Base-by-base conservation (phyloP, 768 basidiomycete species). In the Sarcodon aspratus region DNA sequence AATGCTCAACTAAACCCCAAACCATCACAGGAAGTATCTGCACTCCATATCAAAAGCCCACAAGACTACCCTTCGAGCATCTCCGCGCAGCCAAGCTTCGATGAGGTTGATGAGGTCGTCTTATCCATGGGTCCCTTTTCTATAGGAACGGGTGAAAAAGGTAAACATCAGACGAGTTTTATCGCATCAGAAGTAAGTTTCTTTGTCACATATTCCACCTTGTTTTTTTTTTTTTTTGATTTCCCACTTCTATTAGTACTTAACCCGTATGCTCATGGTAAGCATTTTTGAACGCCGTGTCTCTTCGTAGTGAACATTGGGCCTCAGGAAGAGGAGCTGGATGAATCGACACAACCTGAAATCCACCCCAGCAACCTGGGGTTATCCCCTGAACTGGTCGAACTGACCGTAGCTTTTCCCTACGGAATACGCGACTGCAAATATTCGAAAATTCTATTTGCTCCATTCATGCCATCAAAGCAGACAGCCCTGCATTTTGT, bases 91-190 rank as follows among this genome's bases (percentile, higher is more conserved):
- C 40, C 40, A 13, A 27, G 11, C 13, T 40, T 32, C 33, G 54
- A 66, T 12, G 63, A 64, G 36, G 32, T 58, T 33, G 56, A 55
- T 13, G 52, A 53, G 2, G 58, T 71, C 17, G 63, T 69, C 10
- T 67, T 69, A 33, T 63, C 63, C 21, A 60, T 76, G 37, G 75
- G 76, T 18, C 71, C 75, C 7, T 66, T 78, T 9, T 66, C 74
- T 0, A 70, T 79, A 34, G 72, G 71, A 36, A 45, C 62, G 6
- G 67, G 75, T 46, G 76, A 75, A n/a, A 69, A 72, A 45, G 61
- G 69, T 1, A 69, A 64, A 49, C 77, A 76, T 57, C 71, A 73
- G 52, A 75, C 76, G 10, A 71, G 69, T 50, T 69, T 71, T 5
- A 69, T 74, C 18, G 64, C 69, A 13, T 71, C 74, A 18, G 75